Evolutionary conservation across 75 land plant species (phyloP), one percentile per base, ranked within the genome.

Genomic region (Adiantum capillusveneris): DNA sequence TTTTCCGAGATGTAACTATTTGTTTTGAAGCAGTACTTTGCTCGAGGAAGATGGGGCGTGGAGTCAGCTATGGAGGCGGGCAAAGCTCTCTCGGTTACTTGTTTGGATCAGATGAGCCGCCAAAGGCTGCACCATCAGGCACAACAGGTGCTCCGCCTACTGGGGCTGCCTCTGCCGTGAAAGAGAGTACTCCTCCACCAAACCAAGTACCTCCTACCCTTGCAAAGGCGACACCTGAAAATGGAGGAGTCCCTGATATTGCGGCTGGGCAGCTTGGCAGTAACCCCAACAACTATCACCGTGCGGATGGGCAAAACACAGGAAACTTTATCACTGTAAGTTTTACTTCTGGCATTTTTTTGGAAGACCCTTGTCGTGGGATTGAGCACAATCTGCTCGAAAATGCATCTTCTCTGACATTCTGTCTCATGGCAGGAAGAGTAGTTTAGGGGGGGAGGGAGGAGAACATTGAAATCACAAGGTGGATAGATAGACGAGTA

Each of bases 321-420:
- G 87, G 92, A 46, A 90, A 90, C 66, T 90, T 84, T 63, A 84
- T 90, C 36, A 84, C 96, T 20, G 96, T 89, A 66, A 69, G n/a
- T n/a, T n/a, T n/a, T n/a, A n/a, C n/a, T n/a, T n/a, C n/a, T n/a
- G n/a, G n/a, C n/a, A n/a, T n/a, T n/a, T n/a, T n/a, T n/a, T n/a
- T n/a, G n/a, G n/a, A n/a, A n/a, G n/a, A n/a, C n/a, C n/a, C n/a
- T n/a, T n/a, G n/a, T n/a, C n/a, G n/a, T n/a, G n/a, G n/a, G n/a
- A n/a, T n/a, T n/a, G n/a, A n/a, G n/a, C n/a, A n/a, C n/a, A n/a
- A n/a, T n/a, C n/a, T n/a, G n/a, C n/a, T n/a, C n/a, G n/a, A n/a
- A n/a, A n/a, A n/a, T n/a, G n/a, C n/a, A n/a, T n/a, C n/a, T n/a
- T n/a, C n/a, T n/a, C n/a, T n/a, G n/a, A n/a, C n/a, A n/a, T n/a